phyloP scores from a whole-genome alignment of 2,329 filamentous ascomycete species.

The Calonectria crousiana region DNA sequence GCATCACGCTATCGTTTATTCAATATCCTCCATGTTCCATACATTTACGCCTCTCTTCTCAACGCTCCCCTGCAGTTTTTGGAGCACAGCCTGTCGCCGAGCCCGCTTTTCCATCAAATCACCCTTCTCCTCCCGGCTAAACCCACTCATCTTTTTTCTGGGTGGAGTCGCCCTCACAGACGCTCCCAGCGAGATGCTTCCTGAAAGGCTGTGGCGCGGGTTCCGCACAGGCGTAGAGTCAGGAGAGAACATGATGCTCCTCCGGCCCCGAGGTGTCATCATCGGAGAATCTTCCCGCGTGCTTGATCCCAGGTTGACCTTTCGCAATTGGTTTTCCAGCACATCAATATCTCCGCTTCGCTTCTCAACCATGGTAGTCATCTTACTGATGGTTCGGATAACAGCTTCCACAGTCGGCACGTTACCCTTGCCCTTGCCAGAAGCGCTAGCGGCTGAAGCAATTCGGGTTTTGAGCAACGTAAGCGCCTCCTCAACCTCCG shows the following conservation, averaged over 20 bases:
- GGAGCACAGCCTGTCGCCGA: conserved; percentile 65
- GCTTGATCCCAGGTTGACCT: conserved; percentile 67
- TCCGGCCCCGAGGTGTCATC: conserved; percentile 53
- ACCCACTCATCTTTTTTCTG: conserved; percentile 73
- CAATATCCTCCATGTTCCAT: conserved; percentile 63
- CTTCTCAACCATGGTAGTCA: conserved; percentile 93
- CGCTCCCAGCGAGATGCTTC: conserved; percentile 56
- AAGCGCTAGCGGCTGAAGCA: conserved; percentile 66
- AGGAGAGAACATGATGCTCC: conserved; percentile 57
- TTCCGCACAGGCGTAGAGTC: conserved; percentile 56
- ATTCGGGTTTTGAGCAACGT: conserved; percentile 84
- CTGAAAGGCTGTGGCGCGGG: conserved; percentile 55
- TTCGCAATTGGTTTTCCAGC: conserved; percentile 87
- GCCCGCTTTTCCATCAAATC: conserved; percentile 66
- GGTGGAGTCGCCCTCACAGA: conserved; percentile 59
- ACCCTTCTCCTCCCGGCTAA: conserved; percentile 69
- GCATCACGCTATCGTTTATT: conserved; percentile 46
- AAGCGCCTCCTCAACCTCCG: conserved; percentile 83
- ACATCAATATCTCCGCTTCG: conserved; percentile 92
- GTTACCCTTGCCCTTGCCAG: conserved; percentile 59
- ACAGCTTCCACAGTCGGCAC: conserved; percentile 93
- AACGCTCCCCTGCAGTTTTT: conserved; percentile 63
- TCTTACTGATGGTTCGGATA: conserved; percentile 89
- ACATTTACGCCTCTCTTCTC: conserved; percentile 64
- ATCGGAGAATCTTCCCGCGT: conserved; percentile 60